Base-by-base conservation (phyloP, 306 rosid genomes). In the Canavalia gladiata region DNA sequence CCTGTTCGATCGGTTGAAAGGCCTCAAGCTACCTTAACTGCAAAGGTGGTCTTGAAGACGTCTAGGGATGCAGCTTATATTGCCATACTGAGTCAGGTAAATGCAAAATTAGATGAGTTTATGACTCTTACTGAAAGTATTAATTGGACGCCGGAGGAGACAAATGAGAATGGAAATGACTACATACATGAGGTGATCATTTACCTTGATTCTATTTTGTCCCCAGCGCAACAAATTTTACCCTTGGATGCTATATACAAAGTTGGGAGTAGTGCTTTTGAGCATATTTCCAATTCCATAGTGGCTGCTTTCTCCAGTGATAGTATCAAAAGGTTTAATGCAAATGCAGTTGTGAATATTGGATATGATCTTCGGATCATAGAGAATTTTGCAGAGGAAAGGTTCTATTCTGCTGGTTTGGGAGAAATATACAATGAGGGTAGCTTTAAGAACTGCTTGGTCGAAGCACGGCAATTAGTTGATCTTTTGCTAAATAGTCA, bases 371-470 rank as follows among this genome's bases (percentile, higher is more conserved):
- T 95, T 60, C 84, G 75, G 81, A 52, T 65, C 86, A 63, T 93
- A 72, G 99, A 93, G 90, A 57, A 88, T 82, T 95, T 93, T 80
- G 97, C 94, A 30, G 99, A 95, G n/a, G 89, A 91, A 49, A 88
- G 90, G 84, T 90, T 90, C 84, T 87, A 82, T 81, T 86, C 84
- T 77, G 79, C 92, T 63, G 96, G 97, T 80, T 82, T 95, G 82
- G 89, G 94, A 47, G 97, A 93, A 66, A 72, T 84, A 79, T 87
- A 84, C 89, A 78, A 63, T 79, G 96, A 89, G 2, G 96, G 91
- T 66, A 88, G 93, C 85, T 93, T 91, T 79, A 85, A 87, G 80
- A 84, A 69, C 74, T 89, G 84, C 85, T 77, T 95, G 81, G 59
- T 87, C 68, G 98, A 95, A 87, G 96, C 93, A 8, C 84, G 93